Conservation (phyloP, 805 yeast species). For the Teunomyces barrocoloradensis region DNA sequence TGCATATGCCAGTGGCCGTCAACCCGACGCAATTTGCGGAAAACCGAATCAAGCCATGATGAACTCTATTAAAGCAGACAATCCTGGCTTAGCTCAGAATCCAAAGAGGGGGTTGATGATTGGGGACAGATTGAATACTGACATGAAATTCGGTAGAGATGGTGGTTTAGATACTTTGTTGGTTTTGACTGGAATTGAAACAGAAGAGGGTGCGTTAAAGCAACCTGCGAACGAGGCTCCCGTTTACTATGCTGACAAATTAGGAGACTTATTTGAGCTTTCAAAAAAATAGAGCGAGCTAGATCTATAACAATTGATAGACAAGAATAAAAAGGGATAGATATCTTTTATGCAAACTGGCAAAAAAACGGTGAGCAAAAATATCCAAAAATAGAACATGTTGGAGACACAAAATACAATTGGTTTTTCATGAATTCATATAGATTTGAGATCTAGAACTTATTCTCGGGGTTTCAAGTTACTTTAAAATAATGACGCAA, state of each 20-base stretch:
- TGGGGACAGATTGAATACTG: conserved; percentile 94
- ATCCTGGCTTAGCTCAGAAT: conserved; percentile 45
- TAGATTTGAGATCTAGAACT: not conserved
- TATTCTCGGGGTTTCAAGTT: not conserved
- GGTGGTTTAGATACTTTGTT: conserved; percentile 86
- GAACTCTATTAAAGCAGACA: conserved; percentile 76
- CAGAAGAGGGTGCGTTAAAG: conserved; percentile 56
- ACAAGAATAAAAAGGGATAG: too few species aligned
- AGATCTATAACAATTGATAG: not conserved
- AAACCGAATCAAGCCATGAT: conserved; percentile 90
- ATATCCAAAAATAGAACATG: not conserved
- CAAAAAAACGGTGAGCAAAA: not conserved
- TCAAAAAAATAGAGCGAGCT: conserved; percentile 5
- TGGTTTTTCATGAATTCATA: not conserved
- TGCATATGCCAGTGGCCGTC: conserved; percentile 70
- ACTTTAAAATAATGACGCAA: not conserved
- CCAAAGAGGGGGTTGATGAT: conserved; percentile 76
- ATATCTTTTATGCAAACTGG: not conserved
- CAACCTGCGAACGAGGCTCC: conserved; percentile 49
- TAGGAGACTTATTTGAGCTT: conserved; percentile 75
- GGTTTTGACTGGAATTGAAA: conserved; percentile 90
- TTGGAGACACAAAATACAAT: not conserved
- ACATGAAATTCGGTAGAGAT: conserved; percentile 84
- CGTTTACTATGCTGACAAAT: conserved; percentile 60
- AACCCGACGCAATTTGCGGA: conserved; percentile 83